Base-by-base conservation (phyloP, 768 basidiomycete genomes). In the Trametes meyenii region DNA sequence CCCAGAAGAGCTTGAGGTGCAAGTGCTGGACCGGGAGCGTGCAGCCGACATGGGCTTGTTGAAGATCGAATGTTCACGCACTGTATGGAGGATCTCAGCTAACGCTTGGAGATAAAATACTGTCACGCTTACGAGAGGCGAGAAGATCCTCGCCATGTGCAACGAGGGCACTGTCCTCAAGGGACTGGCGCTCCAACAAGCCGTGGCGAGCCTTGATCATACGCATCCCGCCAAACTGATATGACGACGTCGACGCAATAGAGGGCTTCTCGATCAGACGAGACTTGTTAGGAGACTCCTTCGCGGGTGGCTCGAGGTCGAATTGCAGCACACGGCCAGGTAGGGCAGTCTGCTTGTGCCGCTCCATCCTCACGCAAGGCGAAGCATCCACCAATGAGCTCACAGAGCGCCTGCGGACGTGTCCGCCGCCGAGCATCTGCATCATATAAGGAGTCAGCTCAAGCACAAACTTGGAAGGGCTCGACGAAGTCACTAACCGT, bases 401-500 rank as follows among this genome's bases (percentile, higher is more conserved):
- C 11, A 90, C 76, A 0, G 91, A 91, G 13, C 79, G 75, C 35
- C 90, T 85, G 33, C 87, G 85, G 53, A 89, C 85, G 55, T 85
- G 88, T 2, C 88, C 90, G 55, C 89, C 91, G 50, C 87, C 90
- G 36, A 92, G 75, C 90, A 93, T 92, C 88, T 90, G 40, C 12
- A 35, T n/a, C 48, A 12, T 12, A 11, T 10, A 24, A 19, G 3
- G 42, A 60, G 26, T 60, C 54, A 62, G 55, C 21, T 50, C 29
- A 57, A 44, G 70, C 49, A 44, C 26, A 26, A 40, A 52, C 35
- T 4, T 12, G 4, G 16, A 8, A 29, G 48, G 21, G 23, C 48
- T 29, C 35, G 11, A 29, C n/a, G 43, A 23, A 51, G 3, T 6
- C 2, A 63, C 86, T 69, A 72, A 90, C 89, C 40, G 83, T 84